Evolutionary conservation across 2,329 filamentous ascomycete genomes (phyloP), one percentile per base, ranked within the genome.

Genomic region (Aspergillus viridinutans): DNA sequence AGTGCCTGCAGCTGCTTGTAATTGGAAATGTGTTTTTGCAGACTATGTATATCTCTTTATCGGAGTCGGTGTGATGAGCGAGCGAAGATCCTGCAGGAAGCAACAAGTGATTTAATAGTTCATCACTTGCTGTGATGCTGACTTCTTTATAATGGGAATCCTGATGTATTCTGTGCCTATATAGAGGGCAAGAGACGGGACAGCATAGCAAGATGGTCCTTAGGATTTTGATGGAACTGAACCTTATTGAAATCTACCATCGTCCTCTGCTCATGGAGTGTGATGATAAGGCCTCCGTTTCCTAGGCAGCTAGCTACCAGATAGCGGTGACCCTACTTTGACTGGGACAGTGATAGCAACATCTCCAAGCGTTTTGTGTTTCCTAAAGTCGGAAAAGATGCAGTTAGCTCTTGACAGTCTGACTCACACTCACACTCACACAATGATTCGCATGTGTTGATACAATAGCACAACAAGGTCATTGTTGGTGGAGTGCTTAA

Each of bases 41-140:
- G 21, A 7, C 3, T 47, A 47, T 21, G 5, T n/a, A 23, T 43
- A 25, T 4, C 25, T 25, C 25, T 25, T 4, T 25, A 21, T 47
- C 20, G 10, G 29, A 49, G 54, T 56, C 49, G 42, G 54, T 52
- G 54, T 56, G 54, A 56, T 50, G 25, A 29, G 28, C 12, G 12
- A 29, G 54, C 40, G 48, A 56, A 49, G 49, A 45, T 43, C 14
- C 38, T 56, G 49, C 54, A 56, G 49, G 40, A 52, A 38, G 40
- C 49, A 56, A 17, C 14, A 38, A n/a, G 32, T 40, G 28, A 29
- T 29, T 12, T 21, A 2, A 9, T 21, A 20, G 20, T 47, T 14
- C 21, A 14, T 25, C 23, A 25, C 12, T 6, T 25, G 43, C 10
- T 12, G 21, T 26, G 21, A 3, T 47, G 43, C 21, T 26, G 43